Evolutionary conservation across 148 eudicot species (phyloP).

Genomic region (Chenopodium suecicum): DNA sequence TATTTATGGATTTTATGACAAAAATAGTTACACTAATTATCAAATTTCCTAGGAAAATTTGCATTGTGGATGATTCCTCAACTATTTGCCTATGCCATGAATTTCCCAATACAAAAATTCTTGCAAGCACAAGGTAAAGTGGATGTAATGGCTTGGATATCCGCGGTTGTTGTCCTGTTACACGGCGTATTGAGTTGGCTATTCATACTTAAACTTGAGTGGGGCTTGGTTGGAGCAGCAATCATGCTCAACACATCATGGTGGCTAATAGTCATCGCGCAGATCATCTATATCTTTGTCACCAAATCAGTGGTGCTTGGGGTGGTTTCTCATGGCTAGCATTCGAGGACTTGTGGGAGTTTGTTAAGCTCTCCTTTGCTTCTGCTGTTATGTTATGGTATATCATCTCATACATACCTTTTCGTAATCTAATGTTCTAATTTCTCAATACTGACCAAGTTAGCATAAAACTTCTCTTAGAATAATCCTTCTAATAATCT

Average conservation of each 20-base stretch:
- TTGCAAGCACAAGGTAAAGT: conserved; percentile 78
- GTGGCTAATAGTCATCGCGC: conserved; percentile 60
- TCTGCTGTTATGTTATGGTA: conserved; percentile 76
- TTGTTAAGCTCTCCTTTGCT: conserved; percentile 67
- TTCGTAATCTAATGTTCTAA: neutral
- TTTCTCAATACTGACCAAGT: neutral
- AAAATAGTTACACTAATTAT: neutral
- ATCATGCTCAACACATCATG: conserved; percentile 56
- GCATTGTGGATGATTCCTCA: conserved; percentile 72
- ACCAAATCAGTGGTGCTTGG: conserved; percentile 74
- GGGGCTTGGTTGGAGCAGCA: conserved; percentile 74
- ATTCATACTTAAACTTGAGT: conserved; percentile 50
- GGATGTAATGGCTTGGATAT: conserved; percentile 49
- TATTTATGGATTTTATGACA: no score
- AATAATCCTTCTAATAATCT: no score
- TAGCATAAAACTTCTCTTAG: no score
- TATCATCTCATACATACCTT: neutral
- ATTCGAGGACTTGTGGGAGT: conserved; percentile 55
- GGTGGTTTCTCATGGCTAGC: conserved; percentile 65
- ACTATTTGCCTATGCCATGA: conserved; percentile 58
- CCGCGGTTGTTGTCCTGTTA: conserved; percentile 42
- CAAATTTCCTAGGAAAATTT: conserved; percentile 42
- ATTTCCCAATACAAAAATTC: conserved; percentile 75
- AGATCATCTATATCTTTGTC: conserved; percentile 46
- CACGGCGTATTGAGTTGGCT: conserved; percentile 59